Evolutionary conservation across 1,139 yeast species (phyloP).

Genomic region (Suhomyces maxii): DNA sequence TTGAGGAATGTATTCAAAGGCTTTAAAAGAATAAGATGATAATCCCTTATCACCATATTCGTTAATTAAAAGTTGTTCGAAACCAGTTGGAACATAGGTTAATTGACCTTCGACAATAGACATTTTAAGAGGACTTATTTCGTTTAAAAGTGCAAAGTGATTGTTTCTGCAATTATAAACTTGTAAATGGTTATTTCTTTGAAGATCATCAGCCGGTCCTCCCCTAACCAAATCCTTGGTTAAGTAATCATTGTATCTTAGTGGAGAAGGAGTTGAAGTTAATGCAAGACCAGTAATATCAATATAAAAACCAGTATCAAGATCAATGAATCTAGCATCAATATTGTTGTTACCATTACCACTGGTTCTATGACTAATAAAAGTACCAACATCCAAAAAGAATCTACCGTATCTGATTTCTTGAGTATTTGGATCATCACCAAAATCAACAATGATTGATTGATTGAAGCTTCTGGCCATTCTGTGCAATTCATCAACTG

Average conservation of each 20-base stretch:
- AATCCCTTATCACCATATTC: constrained; percentile 31
- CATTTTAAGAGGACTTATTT: constrained; percentile 33
- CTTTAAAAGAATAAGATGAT: constrained; percentile 10
- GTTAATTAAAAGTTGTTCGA: constrained; percentile 23
- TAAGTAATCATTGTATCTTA: constrained; percentile 12
- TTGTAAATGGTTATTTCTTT: constrained; percentile 12
- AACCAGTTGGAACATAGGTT: constrained; percentile 34
- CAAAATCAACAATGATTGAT: constrained; percentile 19
- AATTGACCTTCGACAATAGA: constrained; percentile 36
- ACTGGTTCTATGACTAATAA: constrained; percentile 15
- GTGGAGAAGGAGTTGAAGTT: constrained; percentile 13
- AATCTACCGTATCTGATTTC: constrained; percentile 20
- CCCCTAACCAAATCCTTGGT: constrained; percentile 3
- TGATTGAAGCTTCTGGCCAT: constrained; percentile 19
- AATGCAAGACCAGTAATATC: constrained; percentile 23
- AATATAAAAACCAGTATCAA: constrained; percentile 22
- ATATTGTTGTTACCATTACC: constrained; percentile 21
- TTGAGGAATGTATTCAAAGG: constrained; percentile 19
- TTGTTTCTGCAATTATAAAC: constrained; percentile 21
- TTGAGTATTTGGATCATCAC: constrained; percentile 11
- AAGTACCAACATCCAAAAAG: constrained; percentile 20
- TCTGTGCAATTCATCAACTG: constrained; percentile 19
- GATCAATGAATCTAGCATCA: constrained; percentile 23
- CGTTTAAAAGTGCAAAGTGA: constrained; percentile 23
- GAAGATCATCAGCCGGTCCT: constrained; percentile 6